These are phyloP conservation scores for Penicillium paxilli DNA, from an alignment of 495 filamentous ascomycete species.

Conservation along the genomic window DNA sequence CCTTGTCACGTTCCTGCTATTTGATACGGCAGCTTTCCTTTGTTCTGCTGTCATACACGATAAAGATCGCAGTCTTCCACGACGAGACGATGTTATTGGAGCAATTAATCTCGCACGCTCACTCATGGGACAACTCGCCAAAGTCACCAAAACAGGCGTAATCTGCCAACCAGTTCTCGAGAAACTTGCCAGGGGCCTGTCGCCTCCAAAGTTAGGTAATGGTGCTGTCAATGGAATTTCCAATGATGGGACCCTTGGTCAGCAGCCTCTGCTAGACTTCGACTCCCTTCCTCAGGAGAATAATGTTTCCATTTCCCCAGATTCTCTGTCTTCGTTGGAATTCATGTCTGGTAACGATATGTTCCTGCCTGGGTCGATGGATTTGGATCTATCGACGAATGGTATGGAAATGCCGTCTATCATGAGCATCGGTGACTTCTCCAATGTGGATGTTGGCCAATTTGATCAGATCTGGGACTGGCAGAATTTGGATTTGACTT, in stretches of 20 bases:
- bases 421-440: conserved; percentile 15
- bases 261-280: neutral
- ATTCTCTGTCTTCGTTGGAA: neutral
- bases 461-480: conserved; percentile 33
- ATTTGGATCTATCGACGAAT: conserved; percentile 8
- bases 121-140: conserved; percentile 38
- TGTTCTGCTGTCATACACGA: conserved; percentile 55
- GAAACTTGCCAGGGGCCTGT: conserved; percentile 19
- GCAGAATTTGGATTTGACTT: conserved; percentile 25
- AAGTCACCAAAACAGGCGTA: conserved; percentile 31
- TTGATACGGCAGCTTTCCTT: conserved; percentile 50
- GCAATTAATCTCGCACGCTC: conserved; percentile 36
- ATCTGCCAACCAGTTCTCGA: conserved; percentile 22
- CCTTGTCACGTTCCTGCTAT: conserved; percentile 52
- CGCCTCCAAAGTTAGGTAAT: neutral
- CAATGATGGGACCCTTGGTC: neutral
- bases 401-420: conserved; percentile 11
- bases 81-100: conserved; percentile 39
- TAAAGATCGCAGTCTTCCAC: conserved; percentile 36
- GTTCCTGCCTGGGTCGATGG: conserved; percentile 3
- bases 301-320: conserved; percentile 1
- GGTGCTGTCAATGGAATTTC: neutral
- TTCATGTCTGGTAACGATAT: conserved; percentile 3
- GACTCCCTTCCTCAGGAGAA: neutral
- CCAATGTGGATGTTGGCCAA: conserved; percentile 23